phyloP scores from a whole-genome alignment of 805 yeast genomes.

The Candida verbasci region DNA sequence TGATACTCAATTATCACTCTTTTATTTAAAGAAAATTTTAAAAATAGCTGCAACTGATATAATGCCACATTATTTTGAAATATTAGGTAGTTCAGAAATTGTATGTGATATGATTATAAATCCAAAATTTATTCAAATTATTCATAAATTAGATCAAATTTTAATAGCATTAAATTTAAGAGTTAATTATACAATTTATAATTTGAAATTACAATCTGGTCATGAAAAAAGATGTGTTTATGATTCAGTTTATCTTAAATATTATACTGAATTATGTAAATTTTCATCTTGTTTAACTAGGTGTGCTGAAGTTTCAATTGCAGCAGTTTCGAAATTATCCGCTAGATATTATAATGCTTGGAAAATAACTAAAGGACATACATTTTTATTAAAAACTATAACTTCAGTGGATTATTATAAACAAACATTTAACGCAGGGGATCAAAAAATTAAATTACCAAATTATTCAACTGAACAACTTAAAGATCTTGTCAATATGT shows the following conservation, averaged over 20 bases:
- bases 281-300: slow-evolving; percentile 21
- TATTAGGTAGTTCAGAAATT: slow-evolving; percentile 24
- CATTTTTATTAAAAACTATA: slow-evolving; percentile 24
- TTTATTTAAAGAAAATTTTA: slow-evolving; percentile 32
- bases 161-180: slow-evolving; percentile 26
- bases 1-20: slow-evolving; percentile 32
- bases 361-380: slow-evolving; percentile 35
- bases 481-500: slow-evolving; percentile 22
- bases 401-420: slow-evolving; percentile 27
- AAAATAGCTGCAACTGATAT: slow-evolving; percentile 24
- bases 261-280: slow-evolving; percentile 16
- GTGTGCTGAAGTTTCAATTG: slow-evolving; percentile 27
- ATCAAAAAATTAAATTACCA: slow-evolving; percentile 8
- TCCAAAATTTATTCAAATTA: slow-evolving; percentile 27
- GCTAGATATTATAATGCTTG: slow-evolving; percentile 37
- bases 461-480: slow-evolving; percentile 18
- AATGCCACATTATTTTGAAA: slow-evolving; percentile 31
- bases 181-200: slow-evolving; percentile 24
- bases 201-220: slow-evolving; percentile 15
- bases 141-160: slow-evolving; percentile 29
- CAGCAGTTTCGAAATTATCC: slow-evolving; percentile 33
- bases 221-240: slow-evolving; percentile 16
- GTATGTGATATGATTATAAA: slow-evolving; percentile 37
- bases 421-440: slow-evolving; percentile 4
- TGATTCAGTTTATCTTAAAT: slow-evolving; percentile 14